Conservation (phyloP, 2,329 filamentous ascomycete species). For the Fusarium nelsonii region DNA sequence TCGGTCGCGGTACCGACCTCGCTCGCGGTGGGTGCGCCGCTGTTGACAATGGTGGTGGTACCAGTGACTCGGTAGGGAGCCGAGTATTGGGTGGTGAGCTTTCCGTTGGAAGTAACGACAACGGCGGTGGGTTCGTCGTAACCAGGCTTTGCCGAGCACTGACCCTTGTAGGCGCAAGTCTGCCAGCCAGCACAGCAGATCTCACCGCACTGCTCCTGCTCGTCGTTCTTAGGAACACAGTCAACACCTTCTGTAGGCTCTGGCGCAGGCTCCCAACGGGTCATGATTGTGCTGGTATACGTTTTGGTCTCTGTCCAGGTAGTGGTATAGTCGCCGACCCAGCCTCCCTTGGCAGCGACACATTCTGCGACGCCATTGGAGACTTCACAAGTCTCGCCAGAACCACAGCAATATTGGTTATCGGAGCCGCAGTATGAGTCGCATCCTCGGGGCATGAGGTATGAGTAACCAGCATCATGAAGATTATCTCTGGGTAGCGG, state of each 20-base stretch:
- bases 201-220: slow-evolving; percentile 72
- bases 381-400: slow-evolving; percentile 65
- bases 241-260: slow-evolving; percentile 58
- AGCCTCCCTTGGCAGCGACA: slow-evolving; percentile 52
- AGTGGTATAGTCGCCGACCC: slow-evolving; percentile 60
- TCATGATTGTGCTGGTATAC: slow-evolving; percentile 70
- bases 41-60: slow-evolving; percentile 66
- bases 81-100: slow-evolving; percentile 67
- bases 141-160: slow-evolving; percentile 68
- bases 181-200: slow-evolving; percentile 79
- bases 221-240: slow-evolving; percentile 64
- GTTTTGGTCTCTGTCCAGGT: slow-evolving; percentile 73
- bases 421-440: slow-evolving; percentile 66
- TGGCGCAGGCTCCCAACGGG: slow-evolving; percentile 61
- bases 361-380: slow-evolving; percentile 64
- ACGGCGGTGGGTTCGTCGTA: slow-evolving; percentile 59
- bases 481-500: slow-evolving; percentile 65
- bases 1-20: slow-evolving; percentile 63
- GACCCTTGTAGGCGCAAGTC: slow-evolving; percentile 71
- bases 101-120: slow-evolving; percentile 60
- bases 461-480: slow-evolving; percentile 63
- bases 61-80: slow-evolving; percentile 66
- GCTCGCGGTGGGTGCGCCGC: slow-evolving; percentile 62
- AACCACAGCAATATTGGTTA: slow-evolving; percentile 67
- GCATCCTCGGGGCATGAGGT: slow-evolving; percentile 64